Percentiles rank a stretch among this genome's conserved stretches.
Conservation (phyloP, 2,329 filamentous ascomycete genomes). For the Penicillium sp. region DNA sequence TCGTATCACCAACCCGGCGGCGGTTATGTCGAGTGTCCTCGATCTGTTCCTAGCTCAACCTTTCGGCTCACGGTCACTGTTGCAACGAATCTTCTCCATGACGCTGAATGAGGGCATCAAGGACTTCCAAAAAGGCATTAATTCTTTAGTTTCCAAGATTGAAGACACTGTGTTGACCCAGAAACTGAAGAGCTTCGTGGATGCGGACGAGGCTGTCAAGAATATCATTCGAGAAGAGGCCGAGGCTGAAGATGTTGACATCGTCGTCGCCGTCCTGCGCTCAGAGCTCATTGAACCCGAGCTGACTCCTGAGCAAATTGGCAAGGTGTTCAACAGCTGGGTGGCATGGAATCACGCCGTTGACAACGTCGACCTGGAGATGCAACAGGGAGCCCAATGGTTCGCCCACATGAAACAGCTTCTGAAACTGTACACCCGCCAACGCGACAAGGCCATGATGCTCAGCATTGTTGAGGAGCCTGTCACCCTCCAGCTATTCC, state of each 20-base stretch:
- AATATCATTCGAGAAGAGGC: constrained; percentile 73
- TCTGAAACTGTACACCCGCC: constrained; percentile 85
- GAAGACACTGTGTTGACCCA: constrained; percentile 75
- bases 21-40: constrained; percentile 93
- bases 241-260: constrained; percentile 70
- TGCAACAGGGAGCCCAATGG: constrained; percentile 84
- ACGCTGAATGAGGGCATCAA: constrained; percentile 89
- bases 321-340: constrained; percentile 87
- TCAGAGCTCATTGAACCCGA: constrained; percentile 74
- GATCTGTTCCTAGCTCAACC: constrained; percentile 96
- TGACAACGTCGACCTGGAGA: constrained; percentile 81
- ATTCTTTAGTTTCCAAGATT: constrained; percentile 73
- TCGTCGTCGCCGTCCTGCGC: constrained; percentile 81
- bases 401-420: constrained; percentile 96
- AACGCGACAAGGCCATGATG: constrained; percentile 98
- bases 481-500: constrained; percentile 93
- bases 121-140: constrained; percentile 83
- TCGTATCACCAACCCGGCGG: constrained; percentile 90
- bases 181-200: constrained; percentile 79
- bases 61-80: constrained; percentile 82
- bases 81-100: constrained; percentile 93
- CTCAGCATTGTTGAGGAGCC: constrained; percentile 91
- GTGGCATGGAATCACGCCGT: constrained; percentile 95
- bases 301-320: constrained; percentile 73
- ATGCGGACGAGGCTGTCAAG: constrained; percentile 75